Evolutionary conservation across 192 early-diverging fungal species (phyloP).

Genomic region (Funneliformis mosseae): DNA sequence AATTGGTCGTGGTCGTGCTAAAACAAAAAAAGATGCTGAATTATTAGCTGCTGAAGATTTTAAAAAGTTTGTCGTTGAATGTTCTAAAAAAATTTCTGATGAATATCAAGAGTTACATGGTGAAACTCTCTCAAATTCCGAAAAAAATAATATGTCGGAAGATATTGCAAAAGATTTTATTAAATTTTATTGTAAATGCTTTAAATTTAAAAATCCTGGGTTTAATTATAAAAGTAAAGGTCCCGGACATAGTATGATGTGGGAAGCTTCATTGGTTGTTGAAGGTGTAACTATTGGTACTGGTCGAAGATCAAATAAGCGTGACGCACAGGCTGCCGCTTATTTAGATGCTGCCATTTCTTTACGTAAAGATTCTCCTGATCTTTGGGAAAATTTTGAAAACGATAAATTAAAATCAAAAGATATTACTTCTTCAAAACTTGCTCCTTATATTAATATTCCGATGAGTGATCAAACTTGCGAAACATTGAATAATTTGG

Average conservation of each 20-base stretch:
- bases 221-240: constrained; percentile 42
- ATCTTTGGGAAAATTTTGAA: constrained; percentile 46
- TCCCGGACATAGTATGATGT: constrained; percentile 38
- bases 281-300: constrained; percentile 38
- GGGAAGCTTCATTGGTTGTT: constrained; percentile 45
- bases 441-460: constrained; percentile 41
- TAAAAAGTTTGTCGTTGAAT: constrained; percentile 41
- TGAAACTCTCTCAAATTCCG: constrained; percentile 34
- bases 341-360: constrained; percentile 45
- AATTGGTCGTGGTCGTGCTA: constrained; percentile 42
- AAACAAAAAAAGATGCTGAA: constrained; percentile 41
- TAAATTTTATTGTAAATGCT: constrained; percentile 42
- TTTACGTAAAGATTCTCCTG: constrained; percentile 42
- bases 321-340: constrained; percentile 42
- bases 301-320: constrained; percentile 44
- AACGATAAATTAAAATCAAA: constrained; percentile 38
- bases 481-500: constrained; percentile 38
- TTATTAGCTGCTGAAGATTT: constrained; percentile 42
- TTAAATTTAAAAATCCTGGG: constrained; percentile 40
- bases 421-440: constrained; percentile 37
- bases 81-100: constrained; percentile 12
- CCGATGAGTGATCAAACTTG: constrained; percentile 40
- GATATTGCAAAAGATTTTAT: constrained; percentile 47
- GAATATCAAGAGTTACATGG: constrained; percentile 38
- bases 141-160: constrained; percentile 35